These are phyloP conservation scores for Phytophthora fragariaefolia DNA, from an alignment of 352 stramenopile genomes.

Conservation along the genomic window DNA sequence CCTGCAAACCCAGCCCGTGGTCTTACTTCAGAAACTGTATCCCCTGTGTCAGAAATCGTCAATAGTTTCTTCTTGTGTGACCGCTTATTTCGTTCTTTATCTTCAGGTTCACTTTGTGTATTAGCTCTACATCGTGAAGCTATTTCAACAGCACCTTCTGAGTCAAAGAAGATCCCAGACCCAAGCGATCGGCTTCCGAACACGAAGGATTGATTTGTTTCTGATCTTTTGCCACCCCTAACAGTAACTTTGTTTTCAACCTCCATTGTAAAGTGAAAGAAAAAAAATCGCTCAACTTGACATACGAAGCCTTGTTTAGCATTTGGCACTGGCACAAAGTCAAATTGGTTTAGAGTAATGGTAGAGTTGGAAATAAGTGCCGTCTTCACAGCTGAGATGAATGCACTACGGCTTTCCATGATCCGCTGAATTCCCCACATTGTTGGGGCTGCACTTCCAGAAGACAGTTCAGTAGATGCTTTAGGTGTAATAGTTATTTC, in stretches of 20 bases:
- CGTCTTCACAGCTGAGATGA: slow-evolving; percentile 53
- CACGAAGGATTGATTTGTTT: slow-evolving; percentile 39
- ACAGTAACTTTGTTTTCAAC: not conserved
- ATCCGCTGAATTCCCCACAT: slow-evolving; percentile 38
- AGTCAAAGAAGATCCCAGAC: slow-evolving; percentile 41
- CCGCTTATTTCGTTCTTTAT: slow-evolving; percentile 16
- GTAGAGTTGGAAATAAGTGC: slow-evolving; percentile 42
- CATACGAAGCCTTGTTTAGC: slow-evolving; percentile 9
- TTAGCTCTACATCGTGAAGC: slow-evolving; percentile 15
- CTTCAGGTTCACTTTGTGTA: slow-evolving; percentile 1
- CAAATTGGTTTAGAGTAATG: slow-evolving; percentile 40
- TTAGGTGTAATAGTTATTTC: slow-evolving; percentile 27
- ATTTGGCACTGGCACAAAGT: slow-evolving; percentile 1
- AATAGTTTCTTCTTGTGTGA: slow-evolving; percentile 23
- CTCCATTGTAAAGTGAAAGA: slow-evolving; percentile 49
- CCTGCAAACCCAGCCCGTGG: slow-evolving; percentile 15
- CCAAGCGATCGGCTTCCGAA: slow-evolving; percentile 19
- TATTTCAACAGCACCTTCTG: slow-evolving; percentile 34
- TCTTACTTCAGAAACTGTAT: not conserved
- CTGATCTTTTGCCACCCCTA: slow-evolving; percentile 7
- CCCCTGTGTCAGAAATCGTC: not conserved
- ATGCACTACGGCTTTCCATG: slow-evolving; percentile 41
- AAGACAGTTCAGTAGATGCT: not conserved
- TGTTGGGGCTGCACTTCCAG: not conserved
- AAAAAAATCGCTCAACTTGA: slow-evolving; percentile 37